A percentile compares a stretch with the other conserved stretches of the same genome.
These are phyloP conservation scores for Rosa hybrid DNA, from an alignment of 331 rosid genomes.

Conservation along the genomic window DNA sequence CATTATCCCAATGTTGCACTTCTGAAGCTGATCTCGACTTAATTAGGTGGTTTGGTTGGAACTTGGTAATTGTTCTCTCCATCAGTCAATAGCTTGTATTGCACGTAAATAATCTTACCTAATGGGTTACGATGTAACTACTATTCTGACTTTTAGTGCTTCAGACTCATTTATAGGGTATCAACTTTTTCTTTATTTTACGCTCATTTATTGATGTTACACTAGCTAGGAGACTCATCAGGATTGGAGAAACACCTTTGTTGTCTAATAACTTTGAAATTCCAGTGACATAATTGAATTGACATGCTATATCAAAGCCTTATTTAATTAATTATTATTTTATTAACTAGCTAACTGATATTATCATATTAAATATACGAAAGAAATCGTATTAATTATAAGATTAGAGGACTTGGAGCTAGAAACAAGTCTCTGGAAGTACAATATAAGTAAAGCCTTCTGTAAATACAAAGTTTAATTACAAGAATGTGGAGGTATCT, in stretches of 20 bases:
- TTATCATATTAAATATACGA: background rate
- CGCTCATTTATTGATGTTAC: constrained; percentile 30
- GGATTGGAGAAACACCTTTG: background rate
- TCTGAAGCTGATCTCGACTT: constrained; percentile 25
- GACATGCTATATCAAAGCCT: constrained; percentile 27
- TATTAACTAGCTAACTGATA: background rate
- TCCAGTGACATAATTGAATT: constrained; percentile 39
- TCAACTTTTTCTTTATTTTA: constrained; percentile 16
- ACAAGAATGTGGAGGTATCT: constrained; percentile 14
- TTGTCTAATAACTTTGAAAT: constrained; percentile 26
- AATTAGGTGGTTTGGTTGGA: constrained; percentile 40
- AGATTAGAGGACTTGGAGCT: background rate
- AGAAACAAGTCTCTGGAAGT: background rate
- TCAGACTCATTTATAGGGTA: constrained; percentile 5
- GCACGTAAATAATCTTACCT: constrained; percentile 48
- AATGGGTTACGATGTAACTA: constrained; percentile 35
- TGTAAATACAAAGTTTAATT: constrained; percentile 2
- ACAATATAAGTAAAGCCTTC: background rate
- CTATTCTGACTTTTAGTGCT: constrained; percentile 41
- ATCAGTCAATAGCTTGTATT: constrained; percentile 41
- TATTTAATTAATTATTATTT: background rate
- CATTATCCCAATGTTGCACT: constrained; percentile 24
- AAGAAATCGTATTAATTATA: background rate
- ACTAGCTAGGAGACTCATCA: constrained; percentile 12
- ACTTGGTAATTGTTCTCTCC: constrained; percentile 18